Conservation (phyloP, 257 asterid genomes). For the Nicotiana undulata region DNA sequence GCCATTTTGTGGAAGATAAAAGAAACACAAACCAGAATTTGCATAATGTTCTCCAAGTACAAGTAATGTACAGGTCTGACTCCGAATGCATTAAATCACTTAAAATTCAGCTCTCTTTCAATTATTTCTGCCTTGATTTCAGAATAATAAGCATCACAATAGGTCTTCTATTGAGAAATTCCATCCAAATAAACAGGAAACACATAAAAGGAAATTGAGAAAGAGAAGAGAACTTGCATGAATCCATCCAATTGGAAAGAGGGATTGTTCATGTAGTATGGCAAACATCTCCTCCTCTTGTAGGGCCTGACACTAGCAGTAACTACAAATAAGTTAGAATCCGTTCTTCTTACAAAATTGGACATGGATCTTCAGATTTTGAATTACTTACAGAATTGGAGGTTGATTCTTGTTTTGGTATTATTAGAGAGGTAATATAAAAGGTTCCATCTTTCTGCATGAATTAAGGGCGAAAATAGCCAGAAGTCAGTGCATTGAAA, state of each 20-base stretch:
- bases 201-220: not conserved
- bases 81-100: not conserved
- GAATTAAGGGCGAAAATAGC: not conserved
- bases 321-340: not conserved
- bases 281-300: conserved; percentile 40
- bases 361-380: not conserved
- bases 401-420: conserved; percentile 44
- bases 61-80: not conserved
- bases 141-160: not conserved
- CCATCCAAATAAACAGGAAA: not conserved
- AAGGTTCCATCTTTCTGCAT: conserved; percentile 36
- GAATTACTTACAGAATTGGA: conserved; percentile 33
- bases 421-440: conserved; percentile 33
- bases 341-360: not conserved
- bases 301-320: conserved; percentile 35
- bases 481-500: not conserved
- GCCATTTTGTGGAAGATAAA: not conserved
- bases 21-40: not conserved
- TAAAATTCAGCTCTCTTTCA: not conserved
- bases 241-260: conserved; percentile 49
- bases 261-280: conserved; percentile 36
- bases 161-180: not conserved
- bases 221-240: conserved; percentile 28
- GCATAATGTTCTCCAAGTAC: not conserved
- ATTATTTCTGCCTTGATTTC: not conserved